These are phyloP conservation scores for Neltuma alba DNA, from an alignment of 306 rosid genomes.

Conservation along the genomic window DNA sequence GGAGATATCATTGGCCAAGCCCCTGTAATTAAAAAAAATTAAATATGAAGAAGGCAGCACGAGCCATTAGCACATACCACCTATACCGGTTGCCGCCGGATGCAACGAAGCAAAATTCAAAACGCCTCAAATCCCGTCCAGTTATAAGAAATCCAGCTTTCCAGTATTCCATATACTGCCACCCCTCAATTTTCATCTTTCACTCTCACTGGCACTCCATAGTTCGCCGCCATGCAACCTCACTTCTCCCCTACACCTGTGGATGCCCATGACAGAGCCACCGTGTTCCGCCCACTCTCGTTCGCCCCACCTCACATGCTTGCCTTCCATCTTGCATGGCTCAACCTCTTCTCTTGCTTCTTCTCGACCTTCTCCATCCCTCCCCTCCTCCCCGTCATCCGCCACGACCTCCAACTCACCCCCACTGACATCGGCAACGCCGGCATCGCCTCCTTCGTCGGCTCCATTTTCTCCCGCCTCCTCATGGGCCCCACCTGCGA, in stretches of 20 bases:
- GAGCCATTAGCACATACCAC: too few species aligned
- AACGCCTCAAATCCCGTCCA: too few species aligned
- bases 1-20: too few species aligned
- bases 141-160: too few species aligned
- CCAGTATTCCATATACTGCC: too few species aligned
- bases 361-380: conserved; percentile 75
- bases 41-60: too few species aligned
- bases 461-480: conserved; percentile 68
- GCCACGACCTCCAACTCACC: conserved; percentile 55
- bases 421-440: conserved; percentile 44
- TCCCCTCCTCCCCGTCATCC: conserved; percentile 60
- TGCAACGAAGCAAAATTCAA: too few species aligned
- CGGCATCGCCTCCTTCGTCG: conserved; percentile 54
- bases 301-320: conserved; percentile 57
- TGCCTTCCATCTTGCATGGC: conserved; percentile 71
- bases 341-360: conserved; percentile 63
- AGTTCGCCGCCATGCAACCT: conserved; percentile 32
- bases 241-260: conserved; percentile 14
- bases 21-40: too few species aligned
- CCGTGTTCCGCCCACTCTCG: conserved; percentile 47
- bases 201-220: too few species aligned
- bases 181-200: too few species aligned
- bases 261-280: conserved; percentile 49
- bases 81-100: too few species aligned
- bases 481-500: conserved; percentile 66